Conservation (phyloP, 148 eudicot genomes). For the Beta vulgaris region DNA sequence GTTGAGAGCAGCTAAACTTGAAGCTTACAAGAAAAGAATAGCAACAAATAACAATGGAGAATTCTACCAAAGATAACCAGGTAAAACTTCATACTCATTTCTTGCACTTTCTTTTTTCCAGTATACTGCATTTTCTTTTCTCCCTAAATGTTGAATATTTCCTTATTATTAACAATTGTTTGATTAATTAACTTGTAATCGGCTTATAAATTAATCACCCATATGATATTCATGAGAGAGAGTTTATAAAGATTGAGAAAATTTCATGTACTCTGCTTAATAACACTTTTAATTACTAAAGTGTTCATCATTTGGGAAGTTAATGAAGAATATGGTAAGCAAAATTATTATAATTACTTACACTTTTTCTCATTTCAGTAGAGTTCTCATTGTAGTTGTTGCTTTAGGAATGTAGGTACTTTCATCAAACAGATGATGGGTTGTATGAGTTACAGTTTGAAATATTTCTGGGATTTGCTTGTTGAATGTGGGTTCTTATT, state of each 20-base stretch:
- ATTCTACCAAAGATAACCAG: neutral
- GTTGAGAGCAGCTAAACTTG: too few species aligned
- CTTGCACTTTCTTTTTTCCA: neutral
- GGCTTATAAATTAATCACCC: neutral
- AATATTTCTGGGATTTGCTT: neutral
- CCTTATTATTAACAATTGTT: neutral
- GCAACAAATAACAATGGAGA: slow-evolving; percentile 18
- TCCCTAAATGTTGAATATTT: neutral
- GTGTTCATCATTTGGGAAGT: too few species aligned
- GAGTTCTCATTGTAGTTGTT: neutral
- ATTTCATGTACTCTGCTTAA: neutral
- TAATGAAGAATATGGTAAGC: neutral
- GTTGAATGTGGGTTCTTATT: neutral
- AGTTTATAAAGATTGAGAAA: neutral
- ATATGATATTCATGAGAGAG: neutral
- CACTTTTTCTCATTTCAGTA: neutral
- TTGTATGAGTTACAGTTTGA: neutral
- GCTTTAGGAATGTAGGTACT: neutral
- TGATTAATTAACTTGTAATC: neutral
- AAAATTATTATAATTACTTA: neutral
- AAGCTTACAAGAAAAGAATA: too few species aligned
- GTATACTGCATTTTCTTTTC: neutral
- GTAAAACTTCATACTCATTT: neutral
- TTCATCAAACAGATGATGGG: slow-evolving; percentile 29
- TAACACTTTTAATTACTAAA: neutral